Evolutionary conservation across 257 asterid species (phyloP).

Genomic region (Solanum appendiculatum): DNA sequence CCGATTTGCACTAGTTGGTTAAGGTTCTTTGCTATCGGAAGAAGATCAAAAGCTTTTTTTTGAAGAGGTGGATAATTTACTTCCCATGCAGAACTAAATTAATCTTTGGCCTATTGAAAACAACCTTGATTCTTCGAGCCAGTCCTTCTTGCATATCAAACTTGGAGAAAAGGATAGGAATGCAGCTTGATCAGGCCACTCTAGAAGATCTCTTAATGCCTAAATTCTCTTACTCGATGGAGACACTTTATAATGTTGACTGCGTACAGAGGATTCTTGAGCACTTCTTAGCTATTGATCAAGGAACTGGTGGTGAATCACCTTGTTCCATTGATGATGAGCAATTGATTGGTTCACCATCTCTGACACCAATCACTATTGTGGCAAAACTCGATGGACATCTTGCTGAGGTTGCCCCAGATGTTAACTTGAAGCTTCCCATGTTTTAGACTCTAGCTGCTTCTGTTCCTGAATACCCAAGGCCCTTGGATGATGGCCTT

Average conservation of each 20-base stretch:
- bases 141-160: slow-evolving; percentile 37
- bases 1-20: slow-evolving; percentile 29
- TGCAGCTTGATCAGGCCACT: slow-evolving; percentile 89
- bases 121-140: slow-evolving; percentile 84
- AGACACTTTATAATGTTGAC: slow-evolving; percentile 82
- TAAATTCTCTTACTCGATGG: slow-evolving; percentile 69
- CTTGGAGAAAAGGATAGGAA: slow-evolving; percentile 73
- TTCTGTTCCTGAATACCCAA: slow-evolving; percentile 79
- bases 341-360: slow-evolving; percentile 72
- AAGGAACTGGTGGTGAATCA: slow-evolving; percentile 57
- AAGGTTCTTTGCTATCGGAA: slow-evolving; percentile 43
- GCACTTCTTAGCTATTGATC: slow-evolving; percentile 80
- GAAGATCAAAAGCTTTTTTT: slow-evolving; percentile 76
- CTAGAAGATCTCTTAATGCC: slow-evolving; percentile 96
- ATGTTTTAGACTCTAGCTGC: slow-evolving; percentile 83
- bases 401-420: slow-evolving; percentile 97
- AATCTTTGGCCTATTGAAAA: slow-evolving; percentile 68
- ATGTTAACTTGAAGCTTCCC: slow-evolving; percentile 72
- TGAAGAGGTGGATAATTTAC: slow-evolving; percentile 69
- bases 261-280: slow-evolving; percentile 76
- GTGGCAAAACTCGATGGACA: slow-evolving; percentile 90
- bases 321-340: slow-evolving; percentile 70
- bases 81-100: slow-evolving; percentile 73
- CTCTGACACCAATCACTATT: slow-evolving; percentile 78
- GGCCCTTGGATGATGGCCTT: slow-evolving; percentile 96